Base-by-base conservation (phyloP, 169 alveolate genomes). In the Plasmodium yoelii region DNA sequence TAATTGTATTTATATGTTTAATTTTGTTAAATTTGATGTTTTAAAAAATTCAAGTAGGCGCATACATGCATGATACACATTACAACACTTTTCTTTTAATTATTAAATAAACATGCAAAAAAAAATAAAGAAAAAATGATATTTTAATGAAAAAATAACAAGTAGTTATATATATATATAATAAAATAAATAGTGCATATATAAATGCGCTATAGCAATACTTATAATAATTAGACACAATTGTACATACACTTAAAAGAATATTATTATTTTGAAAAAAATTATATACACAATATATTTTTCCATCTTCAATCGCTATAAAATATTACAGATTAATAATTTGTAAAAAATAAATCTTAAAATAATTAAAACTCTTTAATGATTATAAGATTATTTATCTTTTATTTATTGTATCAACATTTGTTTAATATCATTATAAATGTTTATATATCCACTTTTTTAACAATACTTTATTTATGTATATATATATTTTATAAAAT, bases 161-260 rank as follows among this genome's bases (percentile, higher is more conserved):
- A 71, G 28, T 71, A 15, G 55, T 51, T 53, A 44, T 9, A 26
- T 42, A 26, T 19, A 24, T 12, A 26, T 24, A 26, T 5, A 12
- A 42, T 18, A 26, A 53, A 59, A 51, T 49, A 10, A 53, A 53
- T 19, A 26, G 18, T 10, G 22, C 39, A 9, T 18, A 68, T 46
- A 47, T 19, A 42, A 42, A 28, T 28, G 18, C 18, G 18, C 18
- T 13, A 51, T 4, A 13, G 44, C 9, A 7, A 44, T 26, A 9
- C 18, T 18, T 18, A 28, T 15, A 67, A 69, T 10, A 47, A 53
- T 53, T 22, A 71, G 19, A 42, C 84, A 53, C 22, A 71, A 47
- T 49, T 71, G 84, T 71, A 71, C 84, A 42, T 71, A 71, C 84
- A 71, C 84, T 51, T 71, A 51, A 71, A 70, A 71, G 18, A 15